Evolutionary conservation across 768 basidiomycete species (phyloP), one percentile per base, ranked within the genome.

Genomic region (Grammothele lineata): DNA sequence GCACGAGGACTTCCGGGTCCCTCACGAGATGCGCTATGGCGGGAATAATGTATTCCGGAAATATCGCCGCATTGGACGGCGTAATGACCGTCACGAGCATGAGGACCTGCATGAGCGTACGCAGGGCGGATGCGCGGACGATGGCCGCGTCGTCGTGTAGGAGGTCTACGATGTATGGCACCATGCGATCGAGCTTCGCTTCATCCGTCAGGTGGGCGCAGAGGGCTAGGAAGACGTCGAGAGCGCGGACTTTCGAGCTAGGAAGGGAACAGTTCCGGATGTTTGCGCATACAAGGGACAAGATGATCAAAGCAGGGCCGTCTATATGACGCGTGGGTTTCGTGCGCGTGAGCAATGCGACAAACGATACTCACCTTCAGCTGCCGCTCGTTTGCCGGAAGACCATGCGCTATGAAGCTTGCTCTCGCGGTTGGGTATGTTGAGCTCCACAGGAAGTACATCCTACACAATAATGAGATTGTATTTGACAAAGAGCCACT

Each of bases 31-130:
- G 83, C 27, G 80, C 78, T 57, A 92, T 79, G 59, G 96, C 90
- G 1, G 93, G 94, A 23, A 98, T 81, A 55, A 98, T 87, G 63
- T 97, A 99, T 65, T 97, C 94, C 0, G 93, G 89, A 59, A 98
- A 87, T 21, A 97, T 88, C 7, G 89, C 60, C 62, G 72, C 71
- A 40, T 79, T 79, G 0, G 75, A 75, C 5, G 76, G 76, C 3
- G 79, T 77, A 43, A 91, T 88, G 7, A 83, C 83, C 1, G 79
- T 80, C 24, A 88, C 85, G n/a, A 80, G 65, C 63, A 76, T 75
- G 37, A 77, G 54, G 40, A 87, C 79, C 71, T 93, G 89, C 60
- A 92, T 78, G 47, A 95, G 66, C 0, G 85, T 87, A 48, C 87
- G 73, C 43, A 93, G 56, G 1, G 89, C 85, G 0, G 84, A 83